Percentiles rank a stretch among this genome's conserved stretches.
Evolutionary conservation across 768 basidiomycete species (phyloP).

Genomic region (Tremella yokohamensis): DNA sequence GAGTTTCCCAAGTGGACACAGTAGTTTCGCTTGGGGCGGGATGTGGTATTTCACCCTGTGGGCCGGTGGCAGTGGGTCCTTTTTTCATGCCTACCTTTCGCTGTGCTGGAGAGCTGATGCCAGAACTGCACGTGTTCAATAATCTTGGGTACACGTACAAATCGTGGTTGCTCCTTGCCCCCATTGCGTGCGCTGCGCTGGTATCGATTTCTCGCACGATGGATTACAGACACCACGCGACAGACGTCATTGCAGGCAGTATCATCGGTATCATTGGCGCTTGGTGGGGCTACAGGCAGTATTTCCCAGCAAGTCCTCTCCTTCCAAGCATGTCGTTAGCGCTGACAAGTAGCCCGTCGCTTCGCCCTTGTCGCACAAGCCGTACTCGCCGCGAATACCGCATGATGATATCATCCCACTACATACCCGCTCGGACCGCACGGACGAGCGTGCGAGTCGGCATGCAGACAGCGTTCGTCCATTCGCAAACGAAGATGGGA

Average conservation of each 20-base stretch:
- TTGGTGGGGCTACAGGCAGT: conserved; percentile 48
- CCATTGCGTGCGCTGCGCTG: conserved; percentile 34
- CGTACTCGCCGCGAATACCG: conserved; percentile 39
- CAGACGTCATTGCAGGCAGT: conserved; percentile 47
- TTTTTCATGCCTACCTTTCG: neutral
- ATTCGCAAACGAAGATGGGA: no score
- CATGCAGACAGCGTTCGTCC: no score
- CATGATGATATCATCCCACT: conserved; percentile 9
- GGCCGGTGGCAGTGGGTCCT: conserved; percentile 40
- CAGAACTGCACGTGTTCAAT: conserved; percentile 42
- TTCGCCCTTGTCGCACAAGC: conserved; percentile 33
- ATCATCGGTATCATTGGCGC: conserved; percentile 37
- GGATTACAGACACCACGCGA: conserved; percentile 48
- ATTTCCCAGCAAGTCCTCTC: conserved; percentile 38
- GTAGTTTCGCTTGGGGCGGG: conserved; percentile 46
- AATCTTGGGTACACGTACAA: conserved; percentile 42
- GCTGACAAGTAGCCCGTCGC: conserved; percentile 19
- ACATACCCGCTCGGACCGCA: neutral
- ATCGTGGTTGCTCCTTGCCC: conserved; percentile 47
- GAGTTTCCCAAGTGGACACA: conserved; percentile 46
- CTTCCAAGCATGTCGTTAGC: neutral
- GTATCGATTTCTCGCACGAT: conserved; percentile 44
- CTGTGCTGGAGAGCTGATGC: neutral
- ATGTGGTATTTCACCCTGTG: conserved; percentile 47
- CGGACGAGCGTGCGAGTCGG: neutral